These are phyloP conservation scores for Irpex sp. DNA, from an alignment of 1,284 basidiomycete species.

Conservation along the genomic window DNA sequence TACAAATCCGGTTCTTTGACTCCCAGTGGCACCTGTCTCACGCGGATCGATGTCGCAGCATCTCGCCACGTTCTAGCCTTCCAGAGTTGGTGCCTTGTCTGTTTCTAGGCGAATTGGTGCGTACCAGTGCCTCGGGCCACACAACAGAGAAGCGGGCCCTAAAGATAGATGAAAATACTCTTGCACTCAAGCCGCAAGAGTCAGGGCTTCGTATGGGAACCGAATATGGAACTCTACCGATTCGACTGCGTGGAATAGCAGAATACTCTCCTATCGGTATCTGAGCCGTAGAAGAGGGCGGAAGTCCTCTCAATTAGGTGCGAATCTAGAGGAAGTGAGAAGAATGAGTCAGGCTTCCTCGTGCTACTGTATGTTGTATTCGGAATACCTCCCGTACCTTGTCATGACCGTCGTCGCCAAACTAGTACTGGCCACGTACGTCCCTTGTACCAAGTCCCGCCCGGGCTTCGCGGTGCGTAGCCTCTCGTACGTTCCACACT, in stretches of 20 bases:
- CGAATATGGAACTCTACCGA: neutral
- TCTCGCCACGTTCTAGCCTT: neutral
- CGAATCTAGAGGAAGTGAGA: too few relatives aligned
- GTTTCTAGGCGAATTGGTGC: neutral
- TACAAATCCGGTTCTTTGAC: neutral
- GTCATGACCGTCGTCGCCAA: too few relatives aligned
- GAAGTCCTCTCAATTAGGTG: too few relatives aligned
- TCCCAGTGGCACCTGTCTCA: neutral
- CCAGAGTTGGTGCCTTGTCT: neutral
- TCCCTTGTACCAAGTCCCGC: too few relatives aligned
- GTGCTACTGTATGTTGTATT: too few relatives aligned
- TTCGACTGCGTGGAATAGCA: neutral
- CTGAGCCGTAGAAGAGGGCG: too few relatives aligned
- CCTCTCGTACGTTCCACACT: neutral
- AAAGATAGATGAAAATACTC: neutral
- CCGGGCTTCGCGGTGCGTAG: too few relatives aligned
- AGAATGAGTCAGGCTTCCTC: too few relatives aligned
- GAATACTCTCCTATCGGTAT: too few relatives aligned
- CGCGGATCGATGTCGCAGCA: neutral
- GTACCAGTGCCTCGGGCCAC: neutral
- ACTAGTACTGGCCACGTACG: too few relatives aligned
- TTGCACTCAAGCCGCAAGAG: neutral
- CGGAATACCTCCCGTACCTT: too few relatives aligned
- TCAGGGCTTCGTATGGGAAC: neutral
- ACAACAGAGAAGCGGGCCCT: neutral